Evolutionary conservation across 2,329 filamentous ascomycete species (phyloP), one percentile per base, ranked within the genome.

Genomic region (Pyrenophora tritici-repentis): DNA sequence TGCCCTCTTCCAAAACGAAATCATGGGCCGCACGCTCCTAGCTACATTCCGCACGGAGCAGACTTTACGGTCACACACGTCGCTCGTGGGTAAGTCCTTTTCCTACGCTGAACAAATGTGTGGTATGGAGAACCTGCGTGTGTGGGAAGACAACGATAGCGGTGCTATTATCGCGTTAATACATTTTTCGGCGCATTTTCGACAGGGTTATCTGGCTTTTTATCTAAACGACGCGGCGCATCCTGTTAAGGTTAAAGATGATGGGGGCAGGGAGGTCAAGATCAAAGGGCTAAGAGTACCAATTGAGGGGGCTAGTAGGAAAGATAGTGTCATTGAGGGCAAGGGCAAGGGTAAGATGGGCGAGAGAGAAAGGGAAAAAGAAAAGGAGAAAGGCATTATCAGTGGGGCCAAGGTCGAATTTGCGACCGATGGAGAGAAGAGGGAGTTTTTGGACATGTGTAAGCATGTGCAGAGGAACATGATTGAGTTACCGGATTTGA

Each of bases 61-160:
- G 47, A 78, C 76, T 1, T 73, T 75, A 29, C 75, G 78, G 18
- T 65, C 77, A 7, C 77, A 78, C 58, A 47, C 76, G 77, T 4
- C 42, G 78, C 14, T 63, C 68, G 26, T 29, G 10, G 26, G 26
- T 16, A 70, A 73, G 1, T 67, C 73, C 0, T 75, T 79, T 45
- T 66, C 74, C 3, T 77, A 78, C 47, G 74, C 78, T 45, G 76
- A 79, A 56, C 77, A 79, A 58, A 77, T 80, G 67, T 78, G 77
- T 45, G 77, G 74, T 16, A 75, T 79, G 51, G 78, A 80, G 51
- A 76, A 76, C 31, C 66, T 79, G 2, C 70, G 78, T 3, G 61
- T 79, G 0, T 80, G 77, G 77, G 72, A 77, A 53, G 76, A 79
- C 38, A 71, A 75, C 18, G 73, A 72, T 1, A 71, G 65, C 0